Percentiles rank a stretch among this genome's conserved stretches.
phyloP scores from a whole-genome alignment of 495 filamentous ascomycete species.

The Stereocaulon alpinum region DNA sequence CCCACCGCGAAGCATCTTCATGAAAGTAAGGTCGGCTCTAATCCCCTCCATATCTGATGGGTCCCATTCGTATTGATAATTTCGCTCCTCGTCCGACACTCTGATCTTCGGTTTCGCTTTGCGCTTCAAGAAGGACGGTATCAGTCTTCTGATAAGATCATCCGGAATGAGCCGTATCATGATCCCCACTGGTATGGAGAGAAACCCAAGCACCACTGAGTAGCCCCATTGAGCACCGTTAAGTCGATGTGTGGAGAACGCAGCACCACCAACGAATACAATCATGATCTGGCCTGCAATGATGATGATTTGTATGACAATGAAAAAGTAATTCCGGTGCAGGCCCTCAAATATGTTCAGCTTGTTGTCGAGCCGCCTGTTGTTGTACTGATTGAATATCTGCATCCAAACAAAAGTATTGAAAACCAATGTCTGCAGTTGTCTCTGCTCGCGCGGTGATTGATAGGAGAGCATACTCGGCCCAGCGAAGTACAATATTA shows the following conservation, averaged over 20 bases:
- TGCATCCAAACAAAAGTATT: conserved; percentile 96
- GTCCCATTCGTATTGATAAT: conserved; percentile 47
- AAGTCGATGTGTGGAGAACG: conserved; percentile 53
- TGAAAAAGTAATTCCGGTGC: conserved; percentile 68
- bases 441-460: conserved; percentile 27
- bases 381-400: conserved; percentile 84
- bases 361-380: conserved; percentile 76
- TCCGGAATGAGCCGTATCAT: conserved; percentile 70
- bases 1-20: conserved; percentile 65
- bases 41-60: conserved; percentile 53
- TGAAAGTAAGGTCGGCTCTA: conserved; percentile 67
- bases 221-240: conserved; percentile 64
- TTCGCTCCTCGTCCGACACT: conserved; percentile 67
- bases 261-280: conserved; percentile 62
- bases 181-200: conserved; percentile 62
- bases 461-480: conserved; percentile 48
- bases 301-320: conserved; percentile 73
- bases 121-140: conserved; percentile 42
- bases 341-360: conserved; percentile 88
- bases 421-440: conserved; percentile 65
- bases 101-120: conserved; percentile 38
- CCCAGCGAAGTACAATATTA: conserved; percentile 70
- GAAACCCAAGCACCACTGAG: conserved; percentile 56
- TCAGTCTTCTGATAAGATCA: conserved; percentile 42
- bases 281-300: conserved; percentile 73